A percentile compares a stretch with the other conserved stretches of the same genome.
phyloP scores from a whole-genome alignment of 345 rosid genomes.

The Gossypium longicalyx region DNA sequence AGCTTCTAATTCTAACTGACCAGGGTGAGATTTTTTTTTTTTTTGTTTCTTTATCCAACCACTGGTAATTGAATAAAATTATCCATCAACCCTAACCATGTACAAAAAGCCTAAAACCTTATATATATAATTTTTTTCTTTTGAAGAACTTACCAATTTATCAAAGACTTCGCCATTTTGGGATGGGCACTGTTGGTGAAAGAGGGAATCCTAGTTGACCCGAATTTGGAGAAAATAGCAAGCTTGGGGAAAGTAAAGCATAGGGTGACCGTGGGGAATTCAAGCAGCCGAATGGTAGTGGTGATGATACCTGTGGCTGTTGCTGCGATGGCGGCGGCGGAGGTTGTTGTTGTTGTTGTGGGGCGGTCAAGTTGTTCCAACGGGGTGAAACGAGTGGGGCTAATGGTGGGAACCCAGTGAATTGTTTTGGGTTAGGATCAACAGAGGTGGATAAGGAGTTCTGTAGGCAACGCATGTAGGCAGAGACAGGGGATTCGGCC shows the following conservation, averaged over 20 bases:
- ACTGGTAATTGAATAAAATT: slow-evolving; percentile 18
- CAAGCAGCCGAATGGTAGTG: slow-evolving; percentile 63
- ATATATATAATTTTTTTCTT: neutral
- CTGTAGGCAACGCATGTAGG: slow-evolving; percentile 69
- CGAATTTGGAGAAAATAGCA: slow-evolving; percentile 57
- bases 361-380: slow-evolving; percentile 39
- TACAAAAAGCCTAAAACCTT: slow-evolving; percentile 21
- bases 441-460: slow-evolving; percentile 35
- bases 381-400: slow-evolving; percentile 68
- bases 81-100: slow-evolving; percentile 11
- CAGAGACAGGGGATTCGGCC: slow-evolving; percentile 73
- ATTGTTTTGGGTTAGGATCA: slow-evolving; percentile 50
- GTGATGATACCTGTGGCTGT: slow-evolving; percentile 36
- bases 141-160: slow-evolving; percentile 3
- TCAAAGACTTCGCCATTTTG: slow-evolving; percentile 57
- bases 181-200: slow-evolving; percentile 75
- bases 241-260: slow-evolving; percentile 56
- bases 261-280: slow-evolving; percentile 71
- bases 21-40: slow-evolving; percentile 1
- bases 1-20: slow-evolving; percentile 9
- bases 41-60: slow-evolving; percentile 5
- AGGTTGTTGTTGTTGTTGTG: slow-evolving; percentile 18
- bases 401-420: slow-evolving; percentile 58
- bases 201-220: slow-evolving; percentile 55
- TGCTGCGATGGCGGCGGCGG: slow-evolving; percentile 24